Conservation (phyloP, 305 asterid species). For the Galium porrigens region DNA sequence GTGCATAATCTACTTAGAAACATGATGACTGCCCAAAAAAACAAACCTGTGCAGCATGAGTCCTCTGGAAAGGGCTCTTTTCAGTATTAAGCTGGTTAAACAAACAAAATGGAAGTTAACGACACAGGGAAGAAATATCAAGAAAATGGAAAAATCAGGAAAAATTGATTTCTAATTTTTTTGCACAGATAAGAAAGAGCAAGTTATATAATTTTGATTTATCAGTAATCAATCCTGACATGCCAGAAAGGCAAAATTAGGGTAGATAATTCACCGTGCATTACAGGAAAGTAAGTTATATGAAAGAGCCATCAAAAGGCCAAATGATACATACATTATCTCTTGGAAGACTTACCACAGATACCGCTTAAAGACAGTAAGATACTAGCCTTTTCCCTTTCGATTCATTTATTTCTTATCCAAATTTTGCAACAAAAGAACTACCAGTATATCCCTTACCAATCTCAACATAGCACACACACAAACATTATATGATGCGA, state of each 20-base stretch:
- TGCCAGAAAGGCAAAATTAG: background rate
- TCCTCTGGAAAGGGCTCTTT: slow-evolving; percentile 59
- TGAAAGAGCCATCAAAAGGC: background rate
- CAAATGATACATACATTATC: background rate
- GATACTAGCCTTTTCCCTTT: background rate
- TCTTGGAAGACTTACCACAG: background rate
- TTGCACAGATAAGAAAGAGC: background rate
- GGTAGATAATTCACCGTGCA: background rate
- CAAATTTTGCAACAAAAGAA: background rate
- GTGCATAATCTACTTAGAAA: background rate
- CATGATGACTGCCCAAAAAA: slow-evolving; percentile 1
- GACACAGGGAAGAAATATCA: background rate
- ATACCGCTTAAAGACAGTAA: background rate
- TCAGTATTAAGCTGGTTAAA: slow-evolving; percentile 42
- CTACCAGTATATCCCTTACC: background rate
- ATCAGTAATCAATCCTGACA: background rate
- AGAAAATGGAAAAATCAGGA: background rate
- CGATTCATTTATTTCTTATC: background rate
- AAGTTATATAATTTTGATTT: background rate
- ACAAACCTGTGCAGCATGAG: slow-evolving; percentile 54
- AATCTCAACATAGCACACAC: background rate
- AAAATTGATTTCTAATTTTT: background rate
- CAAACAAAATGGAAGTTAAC: slow-evolving; percentile 6
- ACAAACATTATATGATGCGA: background rate
- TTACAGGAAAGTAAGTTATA: background rate